Evolutionary conservation across 1,284 basidiomycete species (phyloP).

Genomic region (Austropuccinia psidii): DNA sequence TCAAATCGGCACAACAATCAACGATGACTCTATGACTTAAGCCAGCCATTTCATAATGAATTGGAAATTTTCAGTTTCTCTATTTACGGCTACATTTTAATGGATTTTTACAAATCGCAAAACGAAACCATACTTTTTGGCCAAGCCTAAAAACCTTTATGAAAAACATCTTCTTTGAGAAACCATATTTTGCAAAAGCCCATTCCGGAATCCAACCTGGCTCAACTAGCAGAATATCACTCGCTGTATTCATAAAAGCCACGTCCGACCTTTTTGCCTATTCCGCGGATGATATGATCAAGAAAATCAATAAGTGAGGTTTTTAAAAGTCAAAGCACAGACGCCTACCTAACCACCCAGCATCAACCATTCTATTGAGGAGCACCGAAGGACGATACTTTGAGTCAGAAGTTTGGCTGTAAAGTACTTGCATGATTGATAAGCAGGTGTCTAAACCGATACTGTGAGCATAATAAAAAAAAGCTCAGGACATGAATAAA

Average conservation of each 20-base stretch:
- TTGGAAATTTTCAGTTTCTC: too few species aligned
- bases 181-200: too few species aligned
- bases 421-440: slow-evolving; percentile 31
- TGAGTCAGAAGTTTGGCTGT: slow-evolving; percentile 73
- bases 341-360: slow-evolving; percentile 75
- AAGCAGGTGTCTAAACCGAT: slow-evolving; percentile 26
- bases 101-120: too few species aligned
- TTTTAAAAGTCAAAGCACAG: background rate
- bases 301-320: background rate
- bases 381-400: slow-evolving; percentile 91
- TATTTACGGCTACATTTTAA: too few species aligned
- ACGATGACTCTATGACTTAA: too few species aligned
- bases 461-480: slow-evolving; percentile 26
- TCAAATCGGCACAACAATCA: too few species aligned
- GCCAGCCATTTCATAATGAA: too few species aligned
- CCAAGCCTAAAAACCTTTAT: too few species aligned
- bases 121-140: too few species aligned
- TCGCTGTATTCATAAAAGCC: slow-evolving; percentile 35
- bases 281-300: background rate
- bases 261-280: slow-evolving; percentile 24
- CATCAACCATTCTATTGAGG: slow-evolving; percentile 90
- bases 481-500: slow-evolving; percentile 45
- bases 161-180: too few species aligned
- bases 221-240: too few species aligned
- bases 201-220: too few species aligned